phyloP scores from a whole-genome alignment of 805 yeast species.

The Metschnikowia amazonensis region DNA sequence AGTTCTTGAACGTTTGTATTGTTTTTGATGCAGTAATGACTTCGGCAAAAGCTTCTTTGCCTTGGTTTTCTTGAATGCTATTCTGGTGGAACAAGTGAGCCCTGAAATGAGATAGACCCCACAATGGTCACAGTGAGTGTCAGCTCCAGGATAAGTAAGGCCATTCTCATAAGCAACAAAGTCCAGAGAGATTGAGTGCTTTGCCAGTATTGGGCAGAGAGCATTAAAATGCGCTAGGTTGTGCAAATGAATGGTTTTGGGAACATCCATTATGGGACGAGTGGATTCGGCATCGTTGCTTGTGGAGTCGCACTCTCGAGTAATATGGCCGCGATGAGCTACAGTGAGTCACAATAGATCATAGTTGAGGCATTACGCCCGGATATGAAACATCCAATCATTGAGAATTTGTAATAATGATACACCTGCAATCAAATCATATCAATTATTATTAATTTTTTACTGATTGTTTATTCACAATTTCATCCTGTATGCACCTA shows the following conservation, averaged over 20 bases:
- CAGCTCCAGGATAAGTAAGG: slow-evolving; percentile 27
- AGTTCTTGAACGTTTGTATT: slow-evolving; percentile 1
- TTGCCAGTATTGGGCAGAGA: slow-evolving; percentile 24
- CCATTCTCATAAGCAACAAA: slow-evolving; percentile 22
- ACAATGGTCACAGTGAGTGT: slow-evolving; percentile 29
- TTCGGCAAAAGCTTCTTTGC: not conserved
- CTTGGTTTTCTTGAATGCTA: slow-evolving; percentile 16
- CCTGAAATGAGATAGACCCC: slow-evolving; percentile 35
- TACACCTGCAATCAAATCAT: too few species aligned
- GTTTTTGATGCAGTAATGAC: not conserved
- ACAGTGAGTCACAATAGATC: too few species aligned
- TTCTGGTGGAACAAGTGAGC: slow-evolving; percentile 23
- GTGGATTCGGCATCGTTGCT: not conserved
- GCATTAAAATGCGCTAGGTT: slow-evolving; percentile 29
- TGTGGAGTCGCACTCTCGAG: not conserved
- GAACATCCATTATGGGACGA: slow-evolving; percentile 7
- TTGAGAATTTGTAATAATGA: too few species aligned
- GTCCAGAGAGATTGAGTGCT: slow-evolving; percentile 23
- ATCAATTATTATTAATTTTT: too few species aligned
- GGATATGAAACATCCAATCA: too few species aligned
- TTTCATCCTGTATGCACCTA: too few species aligned
- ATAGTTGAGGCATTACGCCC: too few species aligned
- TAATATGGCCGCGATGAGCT: not conserved
- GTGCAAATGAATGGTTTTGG: slow-evolving; percentile 22
- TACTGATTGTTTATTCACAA: too few species aligned